Base-by-base conservation (phyloP, 495 filamentous ascomycete species). In the Penicillium antarcticum region DNA sequence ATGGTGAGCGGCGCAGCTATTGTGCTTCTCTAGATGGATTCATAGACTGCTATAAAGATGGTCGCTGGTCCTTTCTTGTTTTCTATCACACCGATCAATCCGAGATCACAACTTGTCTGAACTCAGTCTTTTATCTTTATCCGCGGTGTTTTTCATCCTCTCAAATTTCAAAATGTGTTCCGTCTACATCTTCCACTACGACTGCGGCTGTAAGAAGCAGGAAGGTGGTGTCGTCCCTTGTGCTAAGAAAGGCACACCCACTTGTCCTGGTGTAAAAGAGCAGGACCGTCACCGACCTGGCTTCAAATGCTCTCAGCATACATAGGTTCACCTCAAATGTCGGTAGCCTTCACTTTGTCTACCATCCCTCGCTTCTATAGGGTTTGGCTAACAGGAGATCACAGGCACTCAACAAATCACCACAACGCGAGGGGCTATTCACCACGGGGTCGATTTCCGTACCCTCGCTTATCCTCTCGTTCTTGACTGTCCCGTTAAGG, bases 141-240 rank as follows among this genome's bases (percentile, higher is more conserved):
- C 12, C 31, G 14, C 16, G 23, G 18, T 18, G 12, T 40, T 44
- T 3, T 18, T 10, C 13, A 9, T 31, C 17, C 17, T 10, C 36
- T 49, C 53, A 35, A 33, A 11, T 40, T 14, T 9, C 36, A 38
- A 9, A 14, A 40, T 31, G 35, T 40, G n/a, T 16, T 74, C 67
- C 2, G 46, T 70, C 34, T 76, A 74, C 51, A 71, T 70, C 51
- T 64, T 67, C 59, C 54, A 69, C 18, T 76, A 70, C 58, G 70
- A 71, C 53, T 76, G 72, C 52, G 70, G 70, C 21, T 76, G 72
- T 56, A 60, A 57, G 18, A 39, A 65, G 36, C 55, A 65, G n/a
- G 66, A 73, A 46, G 66, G 57, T 1, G 70, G 65, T 12, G 57
- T 73, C 1, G 68, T 75, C 19, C 59, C 54, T 42, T 76, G 73